Conservation (phyloP, 2,329 filamentous ascomycete genomes). For the Myriangium duriaei region DNA sequence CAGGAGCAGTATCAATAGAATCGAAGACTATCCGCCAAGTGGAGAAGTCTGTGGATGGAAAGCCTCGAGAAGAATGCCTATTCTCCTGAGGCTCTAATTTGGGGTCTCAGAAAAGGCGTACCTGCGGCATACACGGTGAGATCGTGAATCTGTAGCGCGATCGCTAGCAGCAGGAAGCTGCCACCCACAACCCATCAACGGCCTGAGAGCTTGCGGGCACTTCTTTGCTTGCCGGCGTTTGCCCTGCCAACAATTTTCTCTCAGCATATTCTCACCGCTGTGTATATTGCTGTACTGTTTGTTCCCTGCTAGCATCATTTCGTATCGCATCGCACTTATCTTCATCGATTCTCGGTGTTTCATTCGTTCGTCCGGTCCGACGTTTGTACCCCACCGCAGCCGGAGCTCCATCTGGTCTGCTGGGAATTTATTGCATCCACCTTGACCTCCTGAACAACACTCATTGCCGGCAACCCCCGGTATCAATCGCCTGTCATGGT, state of each 20-base stretch:
- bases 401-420: neutral
- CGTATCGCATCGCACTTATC: neutral
- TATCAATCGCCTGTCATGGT: slow-evolving; percentile 57
- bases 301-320: neutral
- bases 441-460: too few relatives aligned
- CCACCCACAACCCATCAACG: neutral
- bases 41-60: too few relatives aligned
- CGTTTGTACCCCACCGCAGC: neutral
- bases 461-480: too few relatives aligned
- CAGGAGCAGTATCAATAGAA: too few relatives aligned
- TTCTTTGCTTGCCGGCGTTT: neutral
- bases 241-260: neutral
- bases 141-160: neutral
- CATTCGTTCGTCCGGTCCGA: neutral
- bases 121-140: neutral
- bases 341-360: neutral
- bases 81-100: too few relatives aligned
- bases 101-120: too few relatives aligned
- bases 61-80: too few relatives aligned
- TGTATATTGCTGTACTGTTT: neutral
- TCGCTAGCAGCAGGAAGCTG: neutral
- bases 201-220: too few relatives aligned
- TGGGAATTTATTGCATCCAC: neutral
- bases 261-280: neutral
- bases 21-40: too few relatives aligned